Percentiles rank a stretch among this genome's conserved stretches.
Evolutionary conservation across 2,329 filamentous ascomycete species (phyloP).

Genomic region (Macrophomina tecta): DNA sequence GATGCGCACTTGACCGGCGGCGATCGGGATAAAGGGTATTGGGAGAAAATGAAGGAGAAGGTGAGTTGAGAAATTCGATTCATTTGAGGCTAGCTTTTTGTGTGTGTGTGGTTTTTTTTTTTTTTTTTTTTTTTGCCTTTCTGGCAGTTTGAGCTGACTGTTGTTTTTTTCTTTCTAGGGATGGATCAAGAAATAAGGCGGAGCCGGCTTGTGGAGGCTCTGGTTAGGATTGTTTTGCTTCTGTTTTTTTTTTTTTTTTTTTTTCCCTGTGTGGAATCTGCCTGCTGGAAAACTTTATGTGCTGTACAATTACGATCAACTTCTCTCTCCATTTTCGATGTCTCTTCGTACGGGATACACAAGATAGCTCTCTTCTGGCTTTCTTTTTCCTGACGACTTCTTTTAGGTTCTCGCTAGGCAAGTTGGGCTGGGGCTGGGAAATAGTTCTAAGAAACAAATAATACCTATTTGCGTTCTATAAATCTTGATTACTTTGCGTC

Average conservation of each 20-base stretch:
- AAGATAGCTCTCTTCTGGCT: neutral
- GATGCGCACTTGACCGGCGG: slow-evolving; percentile 67
- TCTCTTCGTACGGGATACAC: neutral
- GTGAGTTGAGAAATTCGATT: slow-evolving; percentile 30
- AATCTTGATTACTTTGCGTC: too few species aligned
- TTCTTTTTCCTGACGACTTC: too few species aligned
- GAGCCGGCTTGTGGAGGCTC: too few species aligned
- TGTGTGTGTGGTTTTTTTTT: neutral
- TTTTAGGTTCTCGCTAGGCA: too few species aligned
- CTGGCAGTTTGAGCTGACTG: neutral
- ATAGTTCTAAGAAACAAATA: too few species aligned
- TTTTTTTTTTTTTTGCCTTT: neutral
- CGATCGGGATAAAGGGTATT: slow-evolving; percentile 60
- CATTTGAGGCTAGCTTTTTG: neutral
- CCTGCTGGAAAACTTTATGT: neutral
- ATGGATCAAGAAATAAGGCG: slow-evolving; percentile 24
- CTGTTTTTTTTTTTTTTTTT: neutral
- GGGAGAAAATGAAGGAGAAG: slow-evolving; percentile 59
- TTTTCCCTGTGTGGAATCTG: neutral
- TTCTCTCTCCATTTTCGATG: neutral
- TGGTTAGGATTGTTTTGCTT: too few species aligned
- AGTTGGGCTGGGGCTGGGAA: too few species aligned
- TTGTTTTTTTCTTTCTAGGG: neutral
- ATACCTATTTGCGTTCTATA: too few species aligned
- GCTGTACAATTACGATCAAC: neutral